Evolutionary conservation across 2,329 filamentous ascomycete genomes (phyloP).

Genomic region (Neofusicoccum sp.): DNA sequence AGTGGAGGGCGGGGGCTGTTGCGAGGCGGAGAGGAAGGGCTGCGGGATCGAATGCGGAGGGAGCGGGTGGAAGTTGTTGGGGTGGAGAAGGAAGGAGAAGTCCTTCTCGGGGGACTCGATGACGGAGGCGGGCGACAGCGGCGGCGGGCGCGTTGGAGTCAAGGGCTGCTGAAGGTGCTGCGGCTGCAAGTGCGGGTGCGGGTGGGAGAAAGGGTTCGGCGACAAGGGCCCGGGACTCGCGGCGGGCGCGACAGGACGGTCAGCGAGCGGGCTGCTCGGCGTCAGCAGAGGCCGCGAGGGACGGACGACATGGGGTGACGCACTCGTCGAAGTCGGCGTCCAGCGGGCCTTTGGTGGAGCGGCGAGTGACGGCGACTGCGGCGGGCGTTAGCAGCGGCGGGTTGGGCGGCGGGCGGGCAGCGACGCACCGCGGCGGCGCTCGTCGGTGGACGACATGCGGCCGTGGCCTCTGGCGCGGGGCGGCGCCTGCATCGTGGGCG

Average conservation of each 20-base stretch:
- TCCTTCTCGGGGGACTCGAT: constrained; percentile 58
- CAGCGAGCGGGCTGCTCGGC: constrained; percentile 35
- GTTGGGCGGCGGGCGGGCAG: not conserved
- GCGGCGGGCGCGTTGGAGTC: constrained; percentile 22
- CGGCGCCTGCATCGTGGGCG: constrained; percentile 1
- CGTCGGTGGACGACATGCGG: constrained; percentile 30
- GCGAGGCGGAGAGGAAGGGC: constrained; percentile 67
- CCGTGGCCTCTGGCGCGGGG: constrained; percentile 27
- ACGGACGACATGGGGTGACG: constrained; percentile 33
- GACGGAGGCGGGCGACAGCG: constrained; percentile 22
- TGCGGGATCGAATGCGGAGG: constrained; percentile 59
- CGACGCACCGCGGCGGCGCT: constrained; percentile 30
- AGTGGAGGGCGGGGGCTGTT: constrained; percentile 58
- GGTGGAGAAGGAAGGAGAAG: constrained; percentile 75
- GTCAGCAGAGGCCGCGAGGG: constrained; percentile 25
- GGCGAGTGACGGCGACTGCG: constrained; percentile 60
- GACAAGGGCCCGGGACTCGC: not conserved
- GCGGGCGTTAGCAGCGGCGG: constrained; percentile 7
- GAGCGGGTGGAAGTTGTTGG: constrained; percentile 80
- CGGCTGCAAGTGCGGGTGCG: constrained; percentile 16
- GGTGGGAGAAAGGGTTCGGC: constrained; percentile 10
- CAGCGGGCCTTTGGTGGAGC: constrained; percentile 74
- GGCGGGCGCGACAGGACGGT: constrained; percentile 20
- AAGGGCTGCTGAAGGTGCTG: constrained; percentile 20
- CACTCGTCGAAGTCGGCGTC: constrained; percentile 67